phyloP scores from a whole-genome alignment of 305 asterid species.

The Fraxinus albicans region DNA sequence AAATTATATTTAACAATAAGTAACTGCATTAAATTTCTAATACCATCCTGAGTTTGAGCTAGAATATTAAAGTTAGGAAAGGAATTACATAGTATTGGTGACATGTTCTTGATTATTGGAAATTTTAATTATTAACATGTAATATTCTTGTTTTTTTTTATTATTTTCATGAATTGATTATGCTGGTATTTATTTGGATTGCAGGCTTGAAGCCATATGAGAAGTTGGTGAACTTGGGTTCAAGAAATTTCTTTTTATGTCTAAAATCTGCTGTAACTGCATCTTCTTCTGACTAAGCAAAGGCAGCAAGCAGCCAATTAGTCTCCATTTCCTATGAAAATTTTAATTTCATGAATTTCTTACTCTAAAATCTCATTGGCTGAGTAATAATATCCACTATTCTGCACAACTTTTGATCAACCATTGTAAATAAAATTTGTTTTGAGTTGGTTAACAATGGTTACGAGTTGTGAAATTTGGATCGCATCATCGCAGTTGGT shows the following conservation, averaged over 20 bases:
- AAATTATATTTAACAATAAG: background rate
- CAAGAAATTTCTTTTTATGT: conserved; percentile 59
- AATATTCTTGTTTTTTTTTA: background rate
- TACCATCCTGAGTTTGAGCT: background rate
- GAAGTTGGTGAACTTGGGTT: conserved; percentile 48
- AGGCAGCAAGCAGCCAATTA: background rate
- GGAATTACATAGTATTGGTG: background rate
- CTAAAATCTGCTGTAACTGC: conserved; percentile 22
- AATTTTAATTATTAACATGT: too few species aligned
- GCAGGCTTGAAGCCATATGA: conserved; percentile 53
- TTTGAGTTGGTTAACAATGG: background rate
- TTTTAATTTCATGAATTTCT: background rate
- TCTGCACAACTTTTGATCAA: background rate
- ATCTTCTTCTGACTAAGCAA: background rate
- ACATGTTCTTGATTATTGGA: background rate
- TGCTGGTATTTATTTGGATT: background rate
- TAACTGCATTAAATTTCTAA: background rate
- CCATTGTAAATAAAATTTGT: background rate
- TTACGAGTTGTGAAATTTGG: too few species aligned
- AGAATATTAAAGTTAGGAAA: background rate
- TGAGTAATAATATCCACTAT: background rate
- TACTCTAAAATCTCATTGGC: background rate
- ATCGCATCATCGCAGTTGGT: background rate
- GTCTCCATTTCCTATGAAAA: background rate
- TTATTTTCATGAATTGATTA: background rate